Conservation (phyloP, 2,329 filamentous ascomycete species). For the Fusarium sp. region DNA sequence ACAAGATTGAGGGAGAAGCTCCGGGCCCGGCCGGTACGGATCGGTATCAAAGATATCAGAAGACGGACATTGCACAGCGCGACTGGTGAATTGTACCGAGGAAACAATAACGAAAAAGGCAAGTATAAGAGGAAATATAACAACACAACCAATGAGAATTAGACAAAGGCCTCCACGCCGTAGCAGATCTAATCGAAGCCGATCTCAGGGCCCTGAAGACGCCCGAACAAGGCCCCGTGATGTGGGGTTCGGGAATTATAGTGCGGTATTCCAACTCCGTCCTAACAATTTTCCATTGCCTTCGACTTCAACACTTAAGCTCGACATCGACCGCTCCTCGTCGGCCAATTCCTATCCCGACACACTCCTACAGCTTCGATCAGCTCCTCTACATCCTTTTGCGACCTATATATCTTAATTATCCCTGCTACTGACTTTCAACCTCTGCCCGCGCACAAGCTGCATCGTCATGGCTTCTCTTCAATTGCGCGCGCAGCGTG, state of each 20-base stretch:
- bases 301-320: slow-evolving; percentile 36
- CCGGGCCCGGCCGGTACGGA: background rate
- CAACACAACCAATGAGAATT: background rate
- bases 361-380: background rate
- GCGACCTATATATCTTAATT: background rate
- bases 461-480: slow-evolving; percentile 44
- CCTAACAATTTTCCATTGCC: slow-evolving; percentile 42
- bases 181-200: slow-evolving; percentile 12
- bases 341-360: slow-evolving; percentile 6
- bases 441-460: slow-evolving; percentile 1
- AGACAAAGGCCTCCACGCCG: background rate
- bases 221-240: slow-evolving; percentile 12
- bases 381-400: background rate
- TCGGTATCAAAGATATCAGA: background rate
- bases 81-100: background rate
- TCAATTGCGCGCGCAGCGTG: slow-evolving; percentile 45
- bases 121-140: background rate
- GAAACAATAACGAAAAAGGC: background rate
- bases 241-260: slow-evolving; percentile 36
- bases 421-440: slow-evolving; percentile 14
- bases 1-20: background rate
- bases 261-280: slow-evolving; percentile 42
- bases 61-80: slow-evolving; percentile 16
- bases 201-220: slow-evolving; percentile 1
- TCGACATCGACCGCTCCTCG: slow-evolving; percentile 9